phyloP scores from a whole-genome alignment of 2,329 filamentous ascomycete species.

The Scedosporium minutisporum region DNA sequence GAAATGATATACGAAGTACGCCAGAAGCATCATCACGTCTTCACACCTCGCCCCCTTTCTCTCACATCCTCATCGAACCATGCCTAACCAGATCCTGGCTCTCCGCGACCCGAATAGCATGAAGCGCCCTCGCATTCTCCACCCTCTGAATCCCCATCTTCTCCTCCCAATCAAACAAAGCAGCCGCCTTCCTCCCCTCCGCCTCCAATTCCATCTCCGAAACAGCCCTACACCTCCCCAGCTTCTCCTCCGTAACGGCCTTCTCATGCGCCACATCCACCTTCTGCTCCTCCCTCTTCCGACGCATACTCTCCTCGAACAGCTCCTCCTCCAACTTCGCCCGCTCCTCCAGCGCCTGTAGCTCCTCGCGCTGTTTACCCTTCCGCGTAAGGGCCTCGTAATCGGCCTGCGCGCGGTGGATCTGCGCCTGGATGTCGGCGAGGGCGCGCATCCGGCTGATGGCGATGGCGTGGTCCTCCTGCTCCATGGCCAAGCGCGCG shows the following conservation, averaged over 20 bases:
- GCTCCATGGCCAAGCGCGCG: constrained; percentile 33
- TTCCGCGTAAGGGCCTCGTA: constrained; percentile 32
- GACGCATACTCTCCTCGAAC: constrained; percentile 11
- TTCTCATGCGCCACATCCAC: constrained; percentile 35
- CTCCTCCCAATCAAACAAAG: constrained; percentile 39
- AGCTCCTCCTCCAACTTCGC: constrained; percentile 21
- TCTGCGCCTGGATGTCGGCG: constrained; percentile 39
- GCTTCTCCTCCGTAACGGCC: constrained; percentile 33
- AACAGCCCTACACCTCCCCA: constrained; percentile 32
- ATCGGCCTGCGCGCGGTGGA: constrained; percentile 37
- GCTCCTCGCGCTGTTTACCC: constrained; percentile 8
- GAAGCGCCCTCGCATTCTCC: constrained; percentile 39
- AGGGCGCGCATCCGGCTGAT: constrained; percentile 41
- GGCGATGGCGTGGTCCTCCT: constrained; percentile 37
- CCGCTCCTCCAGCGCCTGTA: constrained; percentile 20
- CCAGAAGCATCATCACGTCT: not conserved
- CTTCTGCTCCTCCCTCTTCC: constrained; percentile 24
- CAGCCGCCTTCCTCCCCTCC: constrained; percentile 32
- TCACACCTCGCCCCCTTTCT: no score
- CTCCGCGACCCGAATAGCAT: constrained; percentile 38
- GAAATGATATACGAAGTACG: not conserved
- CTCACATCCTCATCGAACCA: not conserved
- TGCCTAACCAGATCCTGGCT: constrained; percentile 28
- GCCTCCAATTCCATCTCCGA: constrained; percentile 37
- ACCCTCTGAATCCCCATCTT: constrained; percentile 34